These are phyloP conservation scores for Calamus simplicifolius DNA, from an alignment of 176 grass and related monocot species.

Conservation along the genomic window DNA sequence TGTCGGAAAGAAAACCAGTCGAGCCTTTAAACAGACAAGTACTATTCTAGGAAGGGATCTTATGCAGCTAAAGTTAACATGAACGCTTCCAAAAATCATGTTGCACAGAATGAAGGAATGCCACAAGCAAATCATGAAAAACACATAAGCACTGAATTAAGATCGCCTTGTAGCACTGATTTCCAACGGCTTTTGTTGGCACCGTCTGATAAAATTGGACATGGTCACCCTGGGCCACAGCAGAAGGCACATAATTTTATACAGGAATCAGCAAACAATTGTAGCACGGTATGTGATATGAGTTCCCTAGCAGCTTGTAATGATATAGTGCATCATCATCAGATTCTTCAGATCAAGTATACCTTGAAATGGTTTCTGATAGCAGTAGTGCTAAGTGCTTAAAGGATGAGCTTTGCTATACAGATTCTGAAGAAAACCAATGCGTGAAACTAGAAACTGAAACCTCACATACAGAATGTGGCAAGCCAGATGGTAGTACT, in stretches of 20 bases:
- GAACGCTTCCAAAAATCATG: conserved; percentile 19
- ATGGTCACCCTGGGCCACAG: neutral
- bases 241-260: conserved; percentile 4
- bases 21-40: conserved; percentile 25
- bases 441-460: conserved; percentile 20
- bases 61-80: conserved; percentile 11
- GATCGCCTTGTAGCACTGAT: conserved; percentile 24
- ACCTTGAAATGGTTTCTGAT: neutral
- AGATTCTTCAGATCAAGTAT: neutral
- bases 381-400: neutral
- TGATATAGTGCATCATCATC: conserved; percentile 14
- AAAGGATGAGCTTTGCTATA: conserved; percentile 7
- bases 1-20: conserved; percentile 25
- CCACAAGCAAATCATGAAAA: conserved; percentile 11
- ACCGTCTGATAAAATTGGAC: conserved; percentile 13
- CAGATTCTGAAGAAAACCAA: conserved; percentile 26
- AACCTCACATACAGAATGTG: conserved; percentile 19
- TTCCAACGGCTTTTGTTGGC: conserved; percentile 12
- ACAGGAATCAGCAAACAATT: conserved; percentile 6
- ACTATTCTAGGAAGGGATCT: conserved; percentile 14
- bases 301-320: neutral
- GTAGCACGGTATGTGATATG: conserved; percentile 1
- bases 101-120: conserved; percentile 21
- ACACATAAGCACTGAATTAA: conserved; percentile 11
- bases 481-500: conserved; percentile 22